Conservation (phyloP, 208 protist species). For the Crithidia thermophila region DNA sequence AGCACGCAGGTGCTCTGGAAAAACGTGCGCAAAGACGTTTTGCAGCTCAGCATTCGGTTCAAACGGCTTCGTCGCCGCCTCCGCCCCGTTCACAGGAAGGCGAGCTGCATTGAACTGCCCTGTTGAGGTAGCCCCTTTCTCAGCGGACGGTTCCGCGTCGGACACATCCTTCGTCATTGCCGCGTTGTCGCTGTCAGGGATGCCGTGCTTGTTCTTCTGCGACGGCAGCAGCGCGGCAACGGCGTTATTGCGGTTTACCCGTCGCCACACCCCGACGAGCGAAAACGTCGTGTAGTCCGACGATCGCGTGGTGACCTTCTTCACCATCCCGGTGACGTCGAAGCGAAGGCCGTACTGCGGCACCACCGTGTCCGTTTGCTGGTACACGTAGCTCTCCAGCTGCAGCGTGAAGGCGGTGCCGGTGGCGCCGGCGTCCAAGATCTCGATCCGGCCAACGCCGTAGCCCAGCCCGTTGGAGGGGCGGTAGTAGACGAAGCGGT, state of each 20-base stretch:
- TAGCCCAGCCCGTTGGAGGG: conserved; percentile 87
- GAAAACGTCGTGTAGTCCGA: conserved; percentile 79
- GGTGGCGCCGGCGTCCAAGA: conserved; percentile 38
- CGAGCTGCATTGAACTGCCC: conserved; percentile 86
- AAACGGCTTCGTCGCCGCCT: conserved; percentile 24
- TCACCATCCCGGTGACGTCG: conserved; percentile 72
- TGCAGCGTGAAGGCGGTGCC: conserved; percentile 71
- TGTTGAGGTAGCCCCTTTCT: conserved; percentile 9
- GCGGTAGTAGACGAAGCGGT: conserved; percentile 82
- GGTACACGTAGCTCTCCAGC: conserved; percentile 83
- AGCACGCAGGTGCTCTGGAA: conserved; percentile 60
- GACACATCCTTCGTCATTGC: neutral
- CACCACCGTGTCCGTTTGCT: conserved; percentile 43
- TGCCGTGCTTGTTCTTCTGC: conserved; percentile 8
- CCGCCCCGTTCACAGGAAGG: conserved; percentile 67
- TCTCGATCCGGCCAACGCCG: conserved; percentile 73
- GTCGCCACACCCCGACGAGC: conserved; percentile 71
- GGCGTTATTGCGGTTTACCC: conserved; percentile 39
- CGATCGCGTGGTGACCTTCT: conserved; percentile 55
- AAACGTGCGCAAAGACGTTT: conserved; percentile 68
- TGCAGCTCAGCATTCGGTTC: conserved; percentile 59
- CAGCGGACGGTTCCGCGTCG: neutral
- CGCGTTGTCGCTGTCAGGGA: neutral
- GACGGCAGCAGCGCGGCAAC: conserved; percentile 15
- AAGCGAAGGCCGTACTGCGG: conserved; percentile 45